Base-by-base conservation (phyloP, 306 rosid genomes). In the Medicago ruthenica region DNA sequence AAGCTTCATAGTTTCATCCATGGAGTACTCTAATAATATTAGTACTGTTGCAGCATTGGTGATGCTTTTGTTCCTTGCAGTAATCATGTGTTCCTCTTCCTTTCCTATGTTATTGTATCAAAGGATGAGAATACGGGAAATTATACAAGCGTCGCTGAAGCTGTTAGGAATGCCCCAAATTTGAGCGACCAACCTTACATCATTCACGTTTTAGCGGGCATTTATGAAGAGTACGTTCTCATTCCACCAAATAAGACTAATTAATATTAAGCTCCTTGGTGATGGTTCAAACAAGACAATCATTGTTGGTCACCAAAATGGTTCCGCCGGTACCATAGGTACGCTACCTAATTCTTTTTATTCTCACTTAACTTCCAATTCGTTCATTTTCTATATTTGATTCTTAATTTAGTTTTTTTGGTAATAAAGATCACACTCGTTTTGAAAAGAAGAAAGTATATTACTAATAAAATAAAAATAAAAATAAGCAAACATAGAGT, bases 141-240 rank as follows among this genome's bases (percentile, higher is more conserved):
- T 55, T 83, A 79, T 55, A 48, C 1, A 5, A 83, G 37, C 15
- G 71, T 83, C 61, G 13, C 81, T 14, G 81, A 83, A 63, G 86
- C 86, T 37, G 79, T 83, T 40, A 7, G 0, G 21, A 22, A 75
- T 0, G 86, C 86, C 39, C 86, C 86, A 0, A 37, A 63, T 2
- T 6, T 34, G 7, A 70, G 78, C 44, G 3, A 48, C 0, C 1
- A 45, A 6, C 72, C 75, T 31, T 75, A 70, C n/a, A 83, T 45
- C 20, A 83, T 83, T 50, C 67, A 70, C n/a, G 68, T 83, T 47
- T 34, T 74, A 65, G 50, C 47, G 9, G 86, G 86, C 36, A 79
- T 70, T 47, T 83, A 83, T 12, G 4, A 79, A 27, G 86, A 83
- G 34, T 79, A 44, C 36, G 20, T 83, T 34, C 2, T 75, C 39